These are phyloP conservation scores for Tothia fuscella DNA, from an alignment of 2,329 filamentous ascomycete genomes.

Conservation along the genomic window DNA sequence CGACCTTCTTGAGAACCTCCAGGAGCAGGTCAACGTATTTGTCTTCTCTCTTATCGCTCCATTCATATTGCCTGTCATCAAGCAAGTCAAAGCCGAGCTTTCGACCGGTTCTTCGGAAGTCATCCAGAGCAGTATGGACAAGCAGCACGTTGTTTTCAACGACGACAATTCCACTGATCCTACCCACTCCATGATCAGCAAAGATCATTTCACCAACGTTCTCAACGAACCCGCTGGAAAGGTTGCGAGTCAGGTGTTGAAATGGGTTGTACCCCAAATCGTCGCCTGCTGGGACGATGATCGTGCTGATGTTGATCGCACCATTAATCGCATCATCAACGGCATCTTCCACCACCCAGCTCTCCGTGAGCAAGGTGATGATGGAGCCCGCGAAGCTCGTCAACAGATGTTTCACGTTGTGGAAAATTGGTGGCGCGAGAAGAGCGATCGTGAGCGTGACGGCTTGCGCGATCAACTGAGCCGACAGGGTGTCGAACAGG, in stretches of 20 bases:
- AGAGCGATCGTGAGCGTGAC: constrained; percentile 50
- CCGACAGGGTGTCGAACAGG: constrained; percentile 62
- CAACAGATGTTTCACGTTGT: constrained; percentile 68
- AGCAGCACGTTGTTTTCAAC: constrained; percentile 79
- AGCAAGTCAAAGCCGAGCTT: constrained; percentile 77
- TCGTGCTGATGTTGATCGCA: constrained; percentile 52
- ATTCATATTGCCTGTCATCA: constrained; percentile 73
- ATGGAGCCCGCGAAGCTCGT: constrained; percentile 62
- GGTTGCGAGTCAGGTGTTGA: constrained; percentile 64
- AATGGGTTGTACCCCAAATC: constrained; percentile 80
- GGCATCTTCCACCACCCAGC: constrained; percentile 86
- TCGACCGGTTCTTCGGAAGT: constrained; percentile 77
- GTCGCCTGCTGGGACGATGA: constrained; percentile 83
- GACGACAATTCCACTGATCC: constrained; percentile 68
- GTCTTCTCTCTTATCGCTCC: constrained; percentile 87
- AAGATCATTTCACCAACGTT: constrained; percentile 85
- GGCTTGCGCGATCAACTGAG: constrained; percentile 64
- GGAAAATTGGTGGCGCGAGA: constrained; percentile 67
- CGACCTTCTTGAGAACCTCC: constrained; percentile 72
- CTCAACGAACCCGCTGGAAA: constrained; percentile 82
- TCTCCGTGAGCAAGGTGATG: constrained; percentile 55
- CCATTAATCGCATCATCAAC: constrained; percentile 63
- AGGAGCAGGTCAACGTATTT: constrained; percentile 79
- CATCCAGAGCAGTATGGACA: constrained; percentile 69
- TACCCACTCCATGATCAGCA: constrained; percentile 90